Evolutionary conservation across 2,329 filamentous ascomycete species (phyloP).

Genomic region (Zymoseptoria ardabiliae): DNA sequence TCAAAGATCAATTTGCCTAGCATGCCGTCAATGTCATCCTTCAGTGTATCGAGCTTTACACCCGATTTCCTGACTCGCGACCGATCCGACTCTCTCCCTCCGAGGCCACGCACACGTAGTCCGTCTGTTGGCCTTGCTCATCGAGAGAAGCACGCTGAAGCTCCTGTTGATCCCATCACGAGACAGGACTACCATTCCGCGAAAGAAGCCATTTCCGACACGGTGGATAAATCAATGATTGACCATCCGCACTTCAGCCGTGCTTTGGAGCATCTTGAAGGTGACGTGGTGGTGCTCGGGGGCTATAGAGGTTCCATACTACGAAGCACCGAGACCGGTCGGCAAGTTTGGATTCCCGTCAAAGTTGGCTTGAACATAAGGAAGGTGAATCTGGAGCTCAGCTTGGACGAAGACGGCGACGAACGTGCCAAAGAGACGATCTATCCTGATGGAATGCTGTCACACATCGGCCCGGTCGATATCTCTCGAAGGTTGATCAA

Average conservation of each 20-base stretch:
- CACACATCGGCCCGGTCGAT: slow-evolving; percentile 84
- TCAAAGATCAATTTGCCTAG: slow-evolving; percentile 61
- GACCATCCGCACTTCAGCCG: slow-evolving; percentile 45
- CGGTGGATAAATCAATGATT: slow-evolving; percentile 24
- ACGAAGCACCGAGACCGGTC: slow-evolving; percentile 70
- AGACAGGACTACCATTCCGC: slow-evolving; percentile 20
- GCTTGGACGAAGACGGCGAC: slow-evolving; percentile 69
- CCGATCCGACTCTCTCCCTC: slow-evolving; percentile 15
- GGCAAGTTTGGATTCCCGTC: slow-evolving; percentile 90
- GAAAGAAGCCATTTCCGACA: slow-evolving; percentile 16
- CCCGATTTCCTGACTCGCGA: slow-evolving; percentile 27
- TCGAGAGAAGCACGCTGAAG: slow-evolving; percentile 4
- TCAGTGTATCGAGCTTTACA: slow-evolving; percentile 21
- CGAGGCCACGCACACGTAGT: slow-evolving; percentile 5
- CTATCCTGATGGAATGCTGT: slow-evolving; percentile 79
- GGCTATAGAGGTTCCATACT: slow-evolving; percentile 92
- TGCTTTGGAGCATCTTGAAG: slow-evolving; percentile 62
- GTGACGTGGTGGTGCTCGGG: slow-evolving; percentile 81
- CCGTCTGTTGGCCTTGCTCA: not conserved
- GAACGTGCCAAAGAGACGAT: slow-evolving; percentile 76
- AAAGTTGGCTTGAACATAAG: slow-evolving; percentile 88
- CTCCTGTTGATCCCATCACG: slow-evolving; percentile 22
- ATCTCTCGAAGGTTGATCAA: slow-evolving; percentile 78
- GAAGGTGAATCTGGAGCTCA: slow-evolving; percentile 85
- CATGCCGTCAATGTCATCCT: slow-evolving; percentile 45